phyloP scores from a whole-genome alignment of 140 eudicot species.

The Cichorium intybus region DNA sequence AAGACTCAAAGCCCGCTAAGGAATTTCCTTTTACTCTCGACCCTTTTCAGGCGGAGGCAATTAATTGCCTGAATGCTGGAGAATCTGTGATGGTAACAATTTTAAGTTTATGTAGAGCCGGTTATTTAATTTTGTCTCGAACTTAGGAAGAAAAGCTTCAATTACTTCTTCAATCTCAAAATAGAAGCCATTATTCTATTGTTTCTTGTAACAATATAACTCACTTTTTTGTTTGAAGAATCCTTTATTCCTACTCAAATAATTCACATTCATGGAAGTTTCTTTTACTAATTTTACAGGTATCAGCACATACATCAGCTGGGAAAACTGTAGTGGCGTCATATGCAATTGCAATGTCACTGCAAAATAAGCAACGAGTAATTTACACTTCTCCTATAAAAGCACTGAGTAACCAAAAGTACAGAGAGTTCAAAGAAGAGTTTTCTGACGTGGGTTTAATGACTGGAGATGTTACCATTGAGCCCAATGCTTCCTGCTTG shows the following conservation, averaged over 20 bases:
- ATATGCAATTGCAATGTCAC: constrained; percentile 93
- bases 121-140: neutral
- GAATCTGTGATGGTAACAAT: constrained; percentile 91
- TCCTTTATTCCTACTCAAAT: neutral
- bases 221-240: neutral
- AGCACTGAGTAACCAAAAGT: constrained; percentile 95
- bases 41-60: constrained; percentile 89
- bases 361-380: constrained; percentile 80
- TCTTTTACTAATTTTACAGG: constrained; percentile 38
- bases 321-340: constrained; percentile 99
- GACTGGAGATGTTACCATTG: constrained; percentile 99
- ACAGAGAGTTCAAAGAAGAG: constrained; percentile 95
- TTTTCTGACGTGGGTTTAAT: constrained; percentile 96
- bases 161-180: neutral
- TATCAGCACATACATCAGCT: constrained; percentile 97
- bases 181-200: neutral
- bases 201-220: neutral
- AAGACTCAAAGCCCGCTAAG: constrained; percentile 69
- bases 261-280: constrained; percentile 1
- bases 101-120: neutral
- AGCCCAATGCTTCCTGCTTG: constrained; percentile 97
- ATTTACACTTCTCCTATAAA: constrained; percentile 98
- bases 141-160: neutral
- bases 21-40: constrained; percentile 84
- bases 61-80: constrained; percentile 72